Evolutionary conservation across 2,329 filamentous ascomycete species (phyloP).

Genomic region (Venturia aucupariae): DNA sequence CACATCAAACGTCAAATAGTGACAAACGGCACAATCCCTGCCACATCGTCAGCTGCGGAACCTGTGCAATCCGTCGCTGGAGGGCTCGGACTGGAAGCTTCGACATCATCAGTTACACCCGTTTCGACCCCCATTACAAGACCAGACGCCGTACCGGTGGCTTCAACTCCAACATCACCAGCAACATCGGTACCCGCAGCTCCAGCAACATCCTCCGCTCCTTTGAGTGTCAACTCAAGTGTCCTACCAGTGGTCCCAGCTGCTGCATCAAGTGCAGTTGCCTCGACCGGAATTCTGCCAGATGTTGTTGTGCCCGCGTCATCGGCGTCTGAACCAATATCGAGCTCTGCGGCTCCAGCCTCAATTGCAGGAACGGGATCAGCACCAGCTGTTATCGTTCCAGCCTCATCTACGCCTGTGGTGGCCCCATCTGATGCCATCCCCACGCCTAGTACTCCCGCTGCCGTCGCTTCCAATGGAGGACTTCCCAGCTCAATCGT

Average conservation of each 20-base stretch:
- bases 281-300: not conserved
- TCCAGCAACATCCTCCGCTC: not conserved
- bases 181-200: not conserved
- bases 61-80: not conserved
- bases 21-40: slow-evolving; percentile 26
- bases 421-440: not conserved
- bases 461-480: not conserved
- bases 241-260: not conserved
- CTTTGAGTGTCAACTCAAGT: not conserved
- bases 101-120: not conserved
- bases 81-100: not conserved
- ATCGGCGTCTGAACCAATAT: not conserved
- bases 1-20: slow-evolving; percentile 35
- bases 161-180: not conserved
- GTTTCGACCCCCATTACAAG: not conserved
- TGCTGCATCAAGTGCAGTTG: not conserved
- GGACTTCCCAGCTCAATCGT: not conserved
- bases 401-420: not conserved
- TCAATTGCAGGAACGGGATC: not conserved
- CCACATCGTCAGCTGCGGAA: slow-evolving; percentile 12
- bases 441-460: not conserved
- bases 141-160: not conserved
- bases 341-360: not conserved
- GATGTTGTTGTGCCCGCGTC: not conserved
- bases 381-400: not conserved